phyloP scores from a whole-genome alignment of 352 stramenopile species.

The Phytophthora parvispora region DNA sequence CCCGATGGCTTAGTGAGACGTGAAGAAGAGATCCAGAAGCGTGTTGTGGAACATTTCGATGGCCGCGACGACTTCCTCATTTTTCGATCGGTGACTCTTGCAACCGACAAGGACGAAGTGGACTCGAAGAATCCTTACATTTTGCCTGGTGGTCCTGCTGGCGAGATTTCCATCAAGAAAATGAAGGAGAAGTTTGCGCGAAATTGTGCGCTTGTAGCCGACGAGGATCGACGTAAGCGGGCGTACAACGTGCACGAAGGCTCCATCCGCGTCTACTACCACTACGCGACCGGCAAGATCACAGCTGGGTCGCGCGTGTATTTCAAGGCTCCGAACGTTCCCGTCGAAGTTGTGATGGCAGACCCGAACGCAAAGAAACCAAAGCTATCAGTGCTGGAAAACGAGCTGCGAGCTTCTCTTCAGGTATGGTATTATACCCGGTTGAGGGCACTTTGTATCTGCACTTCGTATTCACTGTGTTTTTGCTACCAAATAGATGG shows the following conservation, averaged over 20 bases:
- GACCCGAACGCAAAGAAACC: conserved; percentile 73
- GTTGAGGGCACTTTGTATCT: neutral
- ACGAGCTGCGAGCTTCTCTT: conserved; percentile 70
- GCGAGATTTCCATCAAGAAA: conserved; percentile 91
- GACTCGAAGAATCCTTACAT: conserved; percentile 87
- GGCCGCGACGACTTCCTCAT: conserved; percentile 88
- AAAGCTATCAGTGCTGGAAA: conserved; percentile 82
- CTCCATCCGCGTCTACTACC: conserved; percentile 90
- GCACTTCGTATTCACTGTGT: neutral
- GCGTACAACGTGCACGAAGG: conserved; percentile 93
- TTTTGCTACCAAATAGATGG: conserved; percentile 49
- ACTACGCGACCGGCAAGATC: conserved; percentile 95
- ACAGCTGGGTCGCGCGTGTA: conserved; percentile 86
- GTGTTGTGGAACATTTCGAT: conserved; percentile 90
- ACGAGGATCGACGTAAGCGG: conserved; percentile 91
- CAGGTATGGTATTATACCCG: no score
- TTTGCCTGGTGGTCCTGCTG: conserved; percentile 70
- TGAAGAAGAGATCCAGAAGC: conserved; percentile 91
- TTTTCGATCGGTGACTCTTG: conserved; percentile 86
- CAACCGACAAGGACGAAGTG: conserved; percentile 79
- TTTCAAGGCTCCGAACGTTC: conserved; percentile 75
- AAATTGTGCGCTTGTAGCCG: conserved; percentile 54
- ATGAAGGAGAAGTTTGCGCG: conserved; percentile 95
- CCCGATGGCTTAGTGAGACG: conserved; percentile 90
- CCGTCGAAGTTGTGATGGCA: conserved; percentile 79